These are phyloP conservation scores for Stemphylium lycopersici DNA, from an alignment of 2,329 filamentous ascomycete species.

Conservation along the genomic window DNA sequence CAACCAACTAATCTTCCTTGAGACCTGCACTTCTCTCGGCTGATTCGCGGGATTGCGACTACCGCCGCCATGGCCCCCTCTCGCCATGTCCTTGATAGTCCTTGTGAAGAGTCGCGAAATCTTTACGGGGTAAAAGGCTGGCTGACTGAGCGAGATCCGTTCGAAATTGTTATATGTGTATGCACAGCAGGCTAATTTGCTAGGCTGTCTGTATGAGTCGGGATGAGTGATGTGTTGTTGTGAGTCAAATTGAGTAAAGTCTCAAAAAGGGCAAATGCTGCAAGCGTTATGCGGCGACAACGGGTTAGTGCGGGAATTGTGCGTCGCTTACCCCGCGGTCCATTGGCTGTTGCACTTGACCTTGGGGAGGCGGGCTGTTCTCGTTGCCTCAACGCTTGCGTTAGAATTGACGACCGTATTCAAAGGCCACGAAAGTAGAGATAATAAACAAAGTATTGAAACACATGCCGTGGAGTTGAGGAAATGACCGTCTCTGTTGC, in stretches of 20 bases:
- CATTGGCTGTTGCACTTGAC: conserved; percentile 1
- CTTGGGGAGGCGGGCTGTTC: not conserved
- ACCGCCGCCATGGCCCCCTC: conserved; percentile 44
- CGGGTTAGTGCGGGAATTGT: conserved; percentile 7
- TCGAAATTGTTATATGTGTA: not conserved
- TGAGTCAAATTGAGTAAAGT: conserved; percentile 15
- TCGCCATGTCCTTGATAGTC: conserved; percentile 26
- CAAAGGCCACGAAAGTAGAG: not conserved
- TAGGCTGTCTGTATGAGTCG: not conserved
- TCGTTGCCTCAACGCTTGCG: not conserved
- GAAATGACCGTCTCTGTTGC: too few relatives aligned
- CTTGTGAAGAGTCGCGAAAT: conserved; percentile 26
- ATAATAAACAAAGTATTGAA: not conserved
- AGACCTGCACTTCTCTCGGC: conserved; percentile 54
- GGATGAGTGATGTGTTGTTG: conserved; percentile 1
- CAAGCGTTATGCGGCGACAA: conserved; percentile 8
- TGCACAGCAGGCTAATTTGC: not conserved
- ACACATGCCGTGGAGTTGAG: too few relatives aligned
- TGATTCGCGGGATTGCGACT: conserved; percentile 47
- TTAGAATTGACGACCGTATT: not conserved
- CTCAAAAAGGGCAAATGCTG: not conserved
- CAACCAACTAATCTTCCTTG: conserved; percentile 59
- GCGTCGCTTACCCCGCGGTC: conserved; percentile 4
- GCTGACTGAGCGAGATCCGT: not conserved
- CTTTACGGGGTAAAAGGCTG: conserved; percentile 12